These are phyloP conservation scores for Hypoxylon fragiforme DNA, from an alignment of 495 filamentous ascomycete species.

Conservation along the genomic window DNA sequence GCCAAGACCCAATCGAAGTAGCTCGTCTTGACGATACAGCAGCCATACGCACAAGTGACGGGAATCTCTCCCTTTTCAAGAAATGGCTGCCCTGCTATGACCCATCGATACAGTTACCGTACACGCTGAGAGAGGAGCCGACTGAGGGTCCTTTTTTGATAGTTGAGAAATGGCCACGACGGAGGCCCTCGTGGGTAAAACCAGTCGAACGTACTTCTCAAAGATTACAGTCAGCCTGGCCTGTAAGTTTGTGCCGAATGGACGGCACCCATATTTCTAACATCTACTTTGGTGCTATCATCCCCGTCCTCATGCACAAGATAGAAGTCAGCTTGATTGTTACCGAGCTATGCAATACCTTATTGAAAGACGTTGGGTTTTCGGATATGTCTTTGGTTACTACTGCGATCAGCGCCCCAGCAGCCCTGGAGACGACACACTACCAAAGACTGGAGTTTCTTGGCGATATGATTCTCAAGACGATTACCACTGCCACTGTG, in stretches of 20 bases:
- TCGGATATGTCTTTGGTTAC: constrained; percentile 59
- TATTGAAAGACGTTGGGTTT: constrained; percentile 61
- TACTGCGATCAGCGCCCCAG: constrained; percentile 73
- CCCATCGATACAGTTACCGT: constrained; percentile 23
- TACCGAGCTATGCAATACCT: constrained; percentile 59
- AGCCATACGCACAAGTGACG: constrained; percentile 40
- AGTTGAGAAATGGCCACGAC: constrained; percentile 55
- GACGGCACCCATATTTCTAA: constrained; percentile 63
- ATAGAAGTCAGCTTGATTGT: constrained; percentile 68
- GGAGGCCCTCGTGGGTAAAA: constrained; percentile 46
- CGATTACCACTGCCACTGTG: constrained; percentile 67
- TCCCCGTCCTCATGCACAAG: constrained; percentile 75
- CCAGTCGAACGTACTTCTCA: background rate
- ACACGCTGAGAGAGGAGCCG: constrained; percentile 35
- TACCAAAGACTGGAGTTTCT: constrained; percentile 92
- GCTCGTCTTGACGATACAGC: constrained; percentile 8
- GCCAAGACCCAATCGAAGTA: constrained; percentile 18
- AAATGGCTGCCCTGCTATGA: constrained; percentile 36
- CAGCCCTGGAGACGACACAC: constrained; percentile 61
- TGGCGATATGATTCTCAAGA: constrained; percentile 86
- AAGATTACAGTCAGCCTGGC: constrained; percentile 44
- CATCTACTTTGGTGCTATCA: constrained; percentile 67
- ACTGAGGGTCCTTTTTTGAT: constrained; percentile 53
- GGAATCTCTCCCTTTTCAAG: constrained; percentile 40
- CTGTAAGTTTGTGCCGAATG: constrained; percentile 38